These are phyloP conservation scores for Alternaria brassicicola DNA, from an alignment of 2,329 filamentous ascomycete species.

Conservation along the genomic window DNA sequence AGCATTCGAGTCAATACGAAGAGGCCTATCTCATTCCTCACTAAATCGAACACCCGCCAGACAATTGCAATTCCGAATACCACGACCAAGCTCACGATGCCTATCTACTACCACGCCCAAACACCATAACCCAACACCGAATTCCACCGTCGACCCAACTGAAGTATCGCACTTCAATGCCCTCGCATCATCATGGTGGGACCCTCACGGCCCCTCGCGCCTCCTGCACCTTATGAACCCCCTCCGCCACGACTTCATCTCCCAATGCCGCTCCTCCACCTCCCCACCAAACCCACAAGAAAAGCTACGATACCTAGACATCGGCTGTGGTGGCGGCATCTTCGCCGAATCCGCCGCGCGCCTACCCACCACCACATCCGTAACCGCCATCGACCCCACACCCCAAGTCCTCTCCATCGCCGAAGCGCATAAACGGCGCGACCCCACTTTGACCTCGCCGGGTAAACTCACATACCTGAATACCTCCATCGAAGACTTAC, in stretches of 20 bases:
- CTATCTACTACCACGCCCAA: slow-evolving; percentile 22
- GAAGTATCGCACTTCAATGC: slow-evolving; percentile 95
- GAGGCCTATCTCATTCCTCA: background rate
- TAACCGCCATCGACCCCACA: slow-evolving; percentile 80
- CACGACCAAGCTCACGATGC: slow-evolving; percentile 16
- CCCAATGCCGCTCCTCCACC: slow-evolving; percentile 63
- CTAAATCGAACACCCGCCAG: background rate
- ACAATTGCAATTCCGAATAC: background rate
- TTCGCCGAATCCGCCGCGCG: slow-evolving; percentile 88
- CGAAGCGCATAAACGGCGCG: slow-evolving; percentile 72
- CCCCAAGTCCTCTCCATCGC: slow-evolving; percentile 77
- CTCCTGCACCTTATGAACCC: slow-evolving; percentile 98
- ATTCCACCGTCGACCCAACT: slow-evolving; percentile 69
- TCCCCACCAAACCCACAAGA: slow-evolving; percentile 41
- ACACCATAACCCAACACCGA: slow-evolving; percentile 23
- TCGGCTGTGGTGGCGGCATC: slow-evolving; percentile 95
- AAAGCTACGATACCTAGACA: slow-evolving; percentile 77
- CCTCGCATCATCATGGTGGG: slow-evolving; percentile 96
- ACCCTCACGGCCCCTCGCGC: slow-evolving; percentile 88
- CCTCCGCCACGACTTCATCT: slow-evolving; percentile 90
- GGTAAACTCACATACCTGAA: slow-evolving; percentile 72
- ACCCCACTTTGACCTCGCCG: slow-evolving; percentile 68
- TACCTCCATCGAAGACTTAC: slow-evolving; percentile 75
- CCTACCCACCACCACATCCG: slow-evolving; percentile 64
- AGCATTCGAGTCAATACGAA: slow-evolving; percentile 18